Percentiles rank a stretch among this genome's conserved stretches.
Conservation (phyloP, 208 protist genomes). For the Leishmania arabica region DNA sequence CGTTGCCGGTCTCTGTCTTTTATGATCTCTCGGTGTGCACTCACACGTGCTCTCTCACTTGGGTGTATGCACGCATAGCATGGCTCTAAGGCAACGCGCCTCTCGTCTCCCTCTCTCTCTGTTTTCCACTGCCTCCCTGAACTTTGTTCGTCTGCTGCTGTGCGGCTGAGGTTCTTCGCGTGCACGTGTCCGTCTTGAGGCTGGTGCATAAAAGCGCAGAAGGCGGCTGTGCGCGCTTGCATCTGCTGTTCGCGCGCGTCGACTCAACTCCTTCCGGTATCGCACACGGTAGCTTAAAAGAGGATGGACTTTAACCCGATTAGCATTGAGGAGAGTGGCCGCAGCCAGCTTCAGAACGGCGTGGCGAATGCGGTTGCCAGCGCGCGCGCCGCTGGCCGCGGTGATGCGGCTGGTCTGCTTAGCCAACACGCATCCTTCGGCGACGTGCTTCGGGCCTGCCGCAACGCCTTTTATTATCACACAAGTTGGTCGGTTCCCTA, state of each 20-base stretch:
- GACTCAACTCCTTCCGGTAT: neutral
- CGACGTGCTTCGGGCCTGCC: constrained; percentile 58
- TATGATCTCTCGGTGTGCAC: neutral
- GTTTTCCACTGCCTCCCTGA: neutral
- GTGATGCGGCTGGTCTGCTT: constrained; percentile 16
- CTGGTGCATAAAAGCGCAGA: neutral
- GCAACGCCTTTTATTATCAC: constrained; percentile 69
- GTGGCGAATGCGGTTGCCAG: neutral
- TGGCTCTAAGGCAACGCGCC: neutral
- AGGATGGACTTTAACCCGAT: constrained; percentile 75
- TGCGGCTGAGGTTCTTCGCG: neutral
- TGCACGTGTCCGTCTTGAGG: constrained; percentile 1
- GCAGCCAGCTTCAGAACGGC: constrained; percentile 20
- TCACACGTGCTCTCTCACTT: neutral
- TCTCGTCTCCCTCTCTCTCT: neutral
- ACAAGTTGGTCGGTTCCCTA: constrained; percentile 66
- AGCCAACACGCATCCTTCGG: constrained; percentile 24
- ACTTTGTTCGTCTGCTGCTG: neutral
- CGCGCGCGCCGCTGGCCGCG: constrained; percentile 1
- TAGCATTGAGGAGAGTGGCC: constrained; percentile 58
- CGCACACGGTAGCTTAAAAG: neutral
- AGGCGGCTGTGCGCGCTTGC: neutral
- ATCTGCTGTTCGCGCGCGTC: neutral
- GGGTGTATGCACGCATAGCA: neutral
- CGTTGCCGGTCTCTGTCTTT: neutral